Evolutionary conservation across 352 stramenopile genomes (phyloP), one percentile per base, ranked within the genome.

Genomic region (Phytophthora foliorum): DNA sequence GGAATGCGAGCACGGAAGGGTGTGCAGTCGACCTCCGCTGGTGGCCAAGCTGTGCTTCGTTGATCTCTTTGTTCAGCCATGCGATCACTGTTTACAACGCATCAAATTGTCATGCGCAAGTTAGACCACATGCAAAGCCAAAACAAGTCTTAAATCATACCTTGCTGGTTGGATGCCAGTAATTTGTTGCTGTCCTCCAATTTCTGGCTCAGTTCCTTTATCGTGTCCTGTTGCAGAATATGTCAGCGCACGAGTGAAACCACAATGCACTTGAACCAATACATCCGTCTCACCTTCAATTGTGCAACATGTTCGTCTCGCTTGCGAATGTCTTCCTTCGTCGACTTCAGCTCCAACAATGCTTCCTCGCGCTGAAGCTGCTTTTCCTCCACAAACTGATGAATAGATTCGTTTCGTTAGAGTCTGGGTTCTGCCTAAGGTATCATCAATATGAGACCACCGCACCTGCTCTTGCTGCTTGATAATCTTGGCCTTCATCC

Each of bases 31-130:
- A 78, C 45, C 83, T 75, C 46, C 85, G 70, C 24, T 92, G 88
- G 53, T 91, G 81, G 0, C 83, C 74, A 57, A 95, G 82, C 61
- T 97, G 89, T 21, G 84, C 83, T 69, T 97, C 88, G 61, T 96
- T 97, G 61, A 97, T 97, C 61, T 97, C 88, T 63, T 97, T 97
- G 80, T 97, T 97, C 29, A 97, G 63, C 86, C 89, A 97, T 29
- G 87, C 81, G 64, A 97, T 97, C 21, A 97, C 90, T 95, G 45
- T 34, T 14, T 44, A 45, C 31, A 54, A 17, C 24, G 17, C 4
- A 45, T 8, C 56, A 16, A 19, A 41, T 9, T 39, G 29, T 34
- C 29, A n/a, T n/a, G n/a, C n/a, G n/a, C n/a, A 24, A 34, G 16
- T 58, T 61, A 51, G 39, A 21, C n/a, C 16, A 17, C 16, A 39